phyloP scores from a whole-genome alignment of 2,329 filamentous ascomycete species.

The Cercospora beticola region DNA sequence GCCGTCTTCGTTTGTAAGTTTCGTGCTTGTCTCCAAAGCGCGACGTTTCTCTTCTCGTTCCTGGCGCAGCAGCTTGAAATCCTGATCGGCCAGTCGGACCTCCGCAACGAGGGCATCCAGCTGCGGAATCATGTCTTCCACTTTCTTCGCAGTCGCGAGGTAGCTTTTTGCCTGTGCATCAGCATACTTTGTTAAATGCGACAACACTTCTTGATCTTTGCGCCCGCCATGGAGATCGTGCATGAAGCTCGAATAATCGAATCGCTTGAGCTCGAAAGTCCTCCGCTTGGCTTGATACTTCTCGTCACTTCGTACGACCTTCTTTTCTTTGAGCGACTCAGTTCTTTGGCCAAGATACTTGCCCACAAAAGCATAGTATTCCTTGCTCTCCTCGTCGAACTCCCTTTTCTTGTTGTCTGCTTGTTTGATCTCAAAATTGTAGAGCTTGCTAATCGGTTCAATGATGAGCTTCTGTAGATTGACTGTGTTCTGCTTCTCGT shows the following conservation, averaged over 20 bases:
- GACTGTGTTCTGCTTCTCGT: slow-evolving; percentile 78
- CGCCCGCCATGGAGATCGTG: slow-evolving; percentile 98
- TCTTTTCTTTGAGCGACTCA: slow-evolving; percentile 96
- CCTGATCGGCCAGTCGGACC: slow-evolving; percentile 91
- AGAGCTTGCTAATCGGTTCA: slow-evolving; percentile 86
- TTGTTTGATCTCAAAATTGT: slow-evolving; percentile 95
- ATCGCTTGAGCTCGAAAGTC: slow-evolving; percentile 94
- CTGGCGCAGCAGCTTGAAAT: slow-evolving; percentile 92
- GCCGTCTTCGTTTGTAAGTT: slow-evolving; percentile 40
- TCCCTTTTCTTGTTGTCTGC: slow-evolving; percentile 95
- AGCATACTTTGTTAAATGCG: slow-evolving; percentile 90
- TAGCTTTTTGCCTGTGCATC: slow-evolving; percentile 85
- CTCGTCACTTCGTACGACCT: slow-evolving; percentile 87
- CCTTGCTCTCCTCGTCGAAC: slow-evolving; percentile 97
- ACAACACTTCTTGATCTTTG: slow-evolving; percentile 95
- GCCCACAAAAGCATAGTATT: slow-evolving; percentile 94
- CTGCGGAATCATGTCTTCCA: slow-evolving; percentile 83
- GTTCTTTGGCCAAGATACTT: slow-evolving; percentile 94
- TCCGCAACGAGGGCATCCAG: slow-evolving; percentile 84
- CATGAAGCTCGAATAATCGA: slow-evolving; percentile 99
- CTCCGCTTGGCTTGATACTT: slow-evolving; percentile 94
- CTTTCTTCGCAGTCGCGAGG: slow-evolving; percentile 77
- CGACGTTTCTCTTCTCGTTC: slow-evolving; percentile 94
- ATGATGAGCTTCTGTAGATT: slow-evolving; percentile 93
- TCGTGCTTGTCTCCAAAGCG: slow-evolving; percentile 82